A percentile compares a stretch with the other conserved stretches of the same genome.
These are phyloP conservation scores for Sclerotinia subarctica DNA, from an alignment of 2,329 filamentous ascomycete genomes.

Conservation along the genomic window DNA sequence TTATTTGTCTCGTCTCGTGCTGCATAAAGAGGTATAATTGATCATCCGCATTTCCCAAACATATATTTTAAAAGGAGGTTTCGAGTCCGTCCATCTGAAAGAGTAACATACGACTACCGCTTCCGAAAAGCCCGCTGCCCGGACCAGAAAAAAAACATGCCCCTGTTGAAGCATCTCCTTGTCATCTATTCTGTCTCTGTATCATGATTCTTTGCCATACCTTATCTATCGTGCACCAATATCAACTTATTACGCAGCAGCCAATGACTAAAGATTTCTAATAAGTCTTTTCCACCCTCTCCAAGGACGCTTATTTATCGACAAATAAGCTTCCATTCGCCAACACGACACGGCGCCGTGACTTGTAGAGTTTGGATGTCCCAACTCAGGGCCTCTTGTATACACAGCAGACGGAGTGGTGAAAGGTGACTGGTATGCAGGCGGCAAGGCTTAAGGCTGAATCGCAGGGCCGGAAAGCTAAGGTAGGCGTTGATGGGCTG, in stretches of 20 bases:
- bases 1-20: not conserved
- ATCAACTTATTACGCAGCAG: slow-evolving; percentile 17
- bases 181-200: slow-evolving; percentile 15
- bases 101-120: not conserved
- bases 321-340: slow-evolving; percentile 8
- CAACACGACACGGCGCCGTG: slow-evolving; percentile 10
- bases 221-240: slow-evolving; percentile 20
- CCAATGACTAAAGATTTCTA: slow-evolving; percentile 18
- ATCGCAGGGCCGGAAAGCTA: slow-evolving; percentile 59
- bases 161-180: slow-evolving; percentile 20
- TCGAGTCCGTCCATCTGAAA: not conserved
- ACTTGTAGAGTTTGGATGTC: slow-evolving; percentile 21
- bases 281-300: not conserved
- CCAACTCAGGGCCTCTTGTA: slow-evolving; percentile 27
- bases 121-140: slow-evolving; percentile 17
- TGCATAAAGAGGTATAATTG: slow-evolving; percentile 2
- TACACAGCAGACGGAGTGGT: slow-evolving; percentile 35
- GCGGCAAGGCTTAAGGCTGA: slow-evolving; percentile 55
- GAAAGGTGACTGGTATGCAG: slow-evolving; percentile 42
- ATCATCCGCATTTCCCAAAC: not conserved
- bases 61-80: slow-evolving; percentile 8
- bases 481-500: slow-evolving; percentile 42
- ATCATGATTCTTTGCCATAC: slow-evolving; percentile 17
- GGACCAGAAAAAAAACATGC: slow-evolving; percentile 20
- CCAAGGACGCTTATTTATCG: not conserved